These are phyloP conservation scores for Colletotrichum cordylinicola DNA, from an alignment of 2,329 filamentous ascomycete species.

Conservation along the genomic window DNA sequence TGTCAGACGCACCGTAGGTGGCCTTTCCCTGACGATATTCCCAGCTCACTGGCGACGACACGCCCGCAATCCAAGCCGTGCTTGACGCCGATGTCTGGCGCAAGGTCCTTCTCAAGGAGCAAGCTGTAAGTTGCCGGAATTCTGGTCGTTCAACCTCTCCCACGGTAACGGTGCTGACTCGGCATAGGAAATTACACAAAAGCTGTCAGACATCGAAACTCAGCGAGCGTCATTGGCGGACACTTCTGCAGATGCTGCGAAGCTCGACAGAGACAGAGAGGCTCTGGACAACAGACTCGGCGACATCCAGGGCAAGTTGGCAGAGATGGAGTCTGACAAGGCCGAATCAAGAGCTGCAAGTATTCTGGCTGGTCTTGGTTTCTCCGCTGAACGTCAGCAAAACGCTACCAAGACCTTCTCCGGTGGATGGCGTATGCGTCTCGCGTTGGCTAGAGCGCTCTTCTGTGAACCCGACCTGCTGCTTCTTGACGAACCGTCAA, in stretches of 20 bases:
- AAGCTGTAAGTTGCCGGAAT: slow-evolving; percentile 68
- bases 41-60: slow-evolving; percentile 93
- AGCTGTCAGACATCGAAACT: slow-evolving; percentile 77
- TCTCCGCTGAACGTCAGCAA: slow-evolving; percentile 91
- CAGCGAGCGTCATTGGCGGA: slow-evolving; percentile 84
- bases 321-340: slow-evolving; percentile 99
- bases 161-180: slow-evolving; percentile 36
- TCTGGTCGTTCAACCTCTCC: background rate
- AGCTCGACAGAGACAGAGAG: slow-evolving; percentile 86
- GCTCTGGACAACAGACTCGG: slow-evolving; percentile 88
- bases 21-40: background rate
- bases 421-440: slow-evolving; percentile 98
- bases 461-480: slow-evolving; percentile 98
- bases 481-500: slow-evolving; percentile 97
- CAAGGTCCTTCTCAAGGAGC: slow-evolving; percentile 90
- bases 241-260: slow-evolving; percentile 86
- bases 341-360: slow-evolving; percentile 94
- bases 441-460: slow-evolving; percentile 90
- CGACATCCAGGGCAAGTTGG: slow-evolving; percentile 88
- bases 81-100: slow-evolving; percentile 98
- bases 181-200: slow-evolving; percentile 74
- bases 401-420: slow-evolving; percentile 97
- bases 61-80: slow-evolving; percentile 91
- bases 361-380: slow-evolving; percentile 95
- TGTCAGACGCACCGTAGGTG: background rate